Percentiles rank a stretch among this genome's conserved stretches.
phyloP scores from a whole-genome alignment of 2,329 filamentous ascomycete species.

The Penicillium sp. region DNA sequence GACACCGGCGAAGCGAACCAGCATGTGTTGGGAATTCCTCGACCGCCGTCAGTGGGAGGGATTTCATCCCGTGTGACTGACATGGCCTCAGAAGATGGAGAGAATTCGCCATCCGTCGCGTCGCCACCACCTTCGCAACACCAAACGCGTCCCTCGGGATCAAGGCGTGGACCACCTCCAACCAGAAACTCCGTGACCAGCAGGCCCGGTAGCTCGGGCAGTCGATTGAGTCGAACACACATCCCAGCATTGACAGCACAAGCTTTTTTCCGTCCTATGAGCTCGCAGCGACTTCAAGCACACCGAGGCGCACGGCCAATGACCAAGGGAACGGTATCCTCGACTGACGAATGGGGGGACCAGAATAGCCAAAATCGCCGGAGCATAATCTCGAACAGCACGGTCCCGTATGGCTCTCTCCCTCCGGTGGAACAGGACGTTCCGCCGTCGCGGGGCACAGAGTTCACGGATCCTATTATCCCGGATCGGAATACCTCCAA shows the following conservation, averaged over 20 bases:
- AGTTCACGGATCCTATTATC: slow-evolving; percentile 75
- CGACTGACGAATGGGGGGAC: slow-evolving; percentile 50
- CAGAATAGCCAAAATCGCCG: slow-evolving; percentile 58
- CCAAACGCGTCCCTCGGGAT: slow-evolving; percentile 61
- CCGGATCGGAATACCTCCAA: slow-evolving; percentile 74
- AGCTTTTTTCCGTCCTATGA: slow-evolving; percentile 96
- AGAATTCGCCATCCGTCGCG: slow-evolving; percentile 41
- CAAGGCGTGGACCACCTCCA: slow-evolving; percentile 58
- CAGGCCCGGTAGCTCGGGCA: slow-evolving; percentile 61
- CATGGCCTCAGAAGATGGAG: slow-evolving; percentile 57
- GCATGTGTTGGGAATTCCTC: slow-evolving; percentile 57
- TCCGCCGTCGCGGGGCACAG: slow-evolving; percentile 78
- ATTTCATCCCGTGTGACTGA: slow-evolving; percentile 77
- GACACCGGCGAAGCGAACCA: slow-evolving; percentile 47
- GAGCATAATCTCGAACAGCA: slow-evolving; percentile 62
- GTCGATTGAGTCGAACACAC: slow-evolving; percentile 78
- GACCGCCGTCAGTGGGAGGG: slow-evolving; percentile 44
- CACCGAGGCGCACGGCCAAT: slow-evolving; percentile 70
- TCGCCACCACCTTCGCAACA: slow-evolving; percentile 52
- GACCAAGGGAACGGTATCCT: slow-evolving; percentile 38
- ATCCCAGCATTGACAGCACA: slow-evolving; percentile 86
- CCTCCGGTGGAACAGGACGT: slow-evolving; percentile 53
- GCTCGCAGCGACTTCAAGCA: slow-evolving; percentile 89
- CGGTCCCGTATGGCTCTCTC: slow-evolving; percentile 43
- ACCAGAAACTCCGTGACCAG: slow-evolving; percentile 46